Evolutionary conservation across 768 basidiomycete species (phyloP).

Genomic region (Suillus subaureus): DNA sequence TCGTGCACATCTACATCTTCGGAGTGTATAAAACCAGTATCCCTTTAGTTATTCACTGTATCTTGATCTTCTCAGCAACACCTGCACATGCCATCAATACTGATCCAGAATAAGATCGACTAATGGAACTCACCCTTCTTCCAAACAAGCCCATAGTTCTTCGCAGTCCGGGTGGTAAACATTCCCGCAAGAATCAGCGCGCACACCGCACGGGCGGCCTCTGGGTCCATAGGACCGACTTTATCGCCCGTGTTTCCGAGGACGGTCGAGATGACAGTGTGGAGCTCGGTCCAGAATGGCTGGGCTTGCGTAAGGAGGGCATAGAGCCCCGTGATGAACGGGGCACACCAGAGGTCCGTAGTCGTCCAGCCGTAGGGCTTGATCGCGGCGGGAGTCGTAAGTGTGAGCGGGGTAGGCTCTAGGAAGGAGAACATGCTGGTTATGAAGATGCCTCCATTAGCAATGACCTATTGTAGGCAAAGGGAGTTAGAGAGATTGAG

Average conservation of each 20-base stretch:
- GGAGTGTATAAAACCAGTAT: neutral
- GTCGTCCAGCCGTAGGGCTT: constrained; percentile 84
- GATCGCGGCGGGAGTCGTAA: constrained; percentile 81
- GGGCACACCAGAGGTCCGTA: constrained; percentile 85
- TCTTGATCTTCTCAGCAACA: constrained; percentile 29
- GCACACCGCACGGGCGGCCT: constrained; percentile 72
- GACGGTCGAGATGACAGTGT: constrained; percentile 47
- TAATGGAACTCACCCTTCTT: constrained; percentile 18
- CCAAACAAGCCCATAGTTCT: constrained; percentile 51
- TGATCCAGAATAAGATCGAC: neutral
- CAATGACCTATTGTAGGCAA: constrained; percentile 49
- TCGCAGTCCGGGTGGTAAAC: constrained; percentile 65
- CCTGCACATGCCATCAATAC: constrained; percentile 14
- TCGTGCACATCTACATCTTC: neutral
- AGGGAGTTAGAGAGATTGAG: neutral
- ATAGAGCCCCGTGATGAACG: constrained; percentile 74
- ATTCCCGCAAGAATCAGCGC: constrained; percentile 62
- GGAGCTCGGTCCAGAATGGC: constrained; percentile 74
- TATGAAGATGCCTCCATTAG: constrained; percentile 83
- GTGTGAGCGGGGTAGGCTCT: constrained; percentile 64
- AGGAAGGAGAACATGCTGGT: constrained; percentile 75
- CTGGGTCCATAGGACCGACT: constrained; percentile 56
- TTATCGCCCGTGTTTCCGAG: constrained; percentile 41
- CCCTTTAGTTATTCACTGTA: constrained; percentile 13
- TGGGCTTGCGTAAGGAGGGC: constrained; percentile 86